phyloP scores from a whole-genome alignment of 352 stramenopile genomes.

The Pythium apleroticum region DNA sequence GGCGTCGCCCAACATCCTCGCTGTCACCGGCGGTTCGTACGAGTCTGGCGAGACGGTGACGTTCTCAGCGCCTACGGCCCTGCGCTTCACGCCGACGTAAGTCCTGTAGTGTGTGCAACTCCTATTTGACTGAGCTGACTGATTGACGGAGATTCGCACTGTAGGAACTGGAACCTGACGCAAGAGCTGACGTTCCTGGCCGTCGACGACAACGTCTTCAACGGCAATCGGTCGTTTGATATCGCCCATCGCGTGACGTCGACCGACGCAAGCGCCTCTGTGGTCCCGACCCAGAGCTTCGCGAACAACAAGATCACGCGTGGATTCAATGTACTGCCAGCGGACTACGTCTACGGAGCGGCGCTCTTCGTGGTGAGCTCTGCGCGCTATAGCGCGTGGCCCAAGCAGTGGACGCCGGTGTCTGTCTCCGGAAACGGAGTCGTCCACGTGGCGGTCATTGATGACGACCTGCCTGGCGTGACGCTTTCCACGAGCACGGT shows the following conservation, averaged over 20 bases:
- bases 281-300: conserved; percentile 41
- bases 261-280: conserved; percentile 24
- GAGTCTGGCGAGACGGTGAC: conserved; percentile 34
- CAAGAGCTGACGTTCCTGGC: conserved; percentile 56
- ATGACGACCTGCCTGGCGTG: conserved; percentile 68
- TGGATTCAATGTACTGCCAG: conserved; percentile 23
- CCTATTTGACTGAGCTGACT: not conserved
- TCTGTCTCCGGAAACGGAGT: conserved; percentile 41
- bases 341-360: conserved; percentile 36
- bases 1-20: conserved; percentile 14
- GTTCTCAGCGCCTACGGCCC: conserved; percentile 39
- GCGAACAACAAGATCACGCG: conserved; percentile 23
- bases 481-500: conserved; percentile 46
- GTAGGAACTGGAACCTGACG: conserved; percentile 52
- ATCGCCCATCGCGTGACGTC: conserved; percentile 35
- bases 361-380: conserved; percentile 46
- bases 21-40: conserved; percentile 41
- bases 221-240: conserved; percentile 46
- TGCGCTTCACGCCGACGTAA: conserved; percentile 50
- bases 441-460: conserved; percentile 39
- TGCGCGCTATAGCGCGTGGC: conserved; percentile 36
- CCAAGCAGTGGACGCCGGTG: conserved; percentile 30
- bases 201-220: conserved; percentile 64
- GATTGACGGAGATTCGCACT: not conserved
- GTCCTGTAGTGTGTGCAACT: conserved; percentile 1